These are phyloP conservation scores for Pseudevernia furfuracea DNA, from an alignment of 495 filamentous ascomycete species.

Conservation along the genomic window DNA sequence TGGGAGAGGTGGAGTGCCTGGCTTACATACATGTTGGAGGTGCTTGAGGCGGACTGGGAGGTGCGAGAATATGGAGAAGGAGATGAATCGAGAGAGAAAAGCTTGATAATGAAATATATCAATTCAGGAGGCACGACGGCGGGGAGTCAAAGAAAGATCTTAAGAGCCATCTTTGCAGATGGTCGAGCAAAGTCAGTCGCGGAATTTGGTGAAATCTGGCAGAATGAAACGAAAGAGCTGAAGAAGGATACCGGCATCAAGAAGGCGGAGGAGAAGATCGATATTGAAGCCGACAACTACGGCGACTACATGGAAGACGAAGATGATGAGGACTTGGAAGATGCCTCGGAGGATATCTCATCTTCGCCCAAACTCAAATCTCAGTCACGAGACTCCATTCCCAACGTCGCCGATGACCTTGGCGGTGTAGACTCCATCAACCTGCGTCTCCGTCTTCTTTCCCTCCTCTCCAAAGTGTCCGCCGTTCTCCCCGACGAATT, in stretches of 20 bases:
- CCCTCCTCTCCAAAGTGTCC: slow-evolving; percentile 45
- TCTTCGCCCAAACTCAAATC: not conserved
- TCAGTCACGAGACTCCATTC: slow-evolving; percentile 15
- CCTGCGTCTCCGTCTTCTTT: slow-evolving; percentile 58
- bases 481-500: slow-evolving; percentile 38
- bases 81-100: slow-evolving; percentile 34
- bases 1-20: slow-evolving; percentile 82
- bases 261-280: slow-evolving; percentile 42
- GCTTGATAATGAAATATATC: slow-evolving; percentile 53
- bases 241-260: slow-evolving; percentile 33
- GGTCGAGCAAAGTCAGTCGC: slow-evolving; percentile 39
- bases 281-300: slow-evolving; percentile 52
- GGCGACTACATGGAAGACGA: slow-evolving; percentile 49
- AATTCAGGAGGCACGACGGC: slow-evolving; percentile 29
- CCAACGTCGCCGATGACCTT: slow-evolving; percentile 31
- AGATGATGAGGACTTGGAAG: slow-evolving; percentile 32
- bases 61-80: slow-evolving; percentile 39
- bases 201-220: slow-evolving; percentile 56
- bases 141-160: slow-evolving; percentile 44
- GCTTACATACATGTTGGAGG: slow-evolving; percentile 71
- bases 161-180: slow-evolving; percentile 59
- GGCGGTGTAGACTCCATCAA: slow-evolving; percentile 52
- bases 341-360: slow-evolving; percentile 14
- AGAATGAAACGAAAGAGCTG: slow-evolving; percentile 46
- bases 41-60: slow-evolving; percentile 67